Evolutionary conservation across 2,329 filamentous ascomycete genomes (phyloP), one percentile per base, ranked within the genome.

Genomic region (Fusarium nanum): DNA sequence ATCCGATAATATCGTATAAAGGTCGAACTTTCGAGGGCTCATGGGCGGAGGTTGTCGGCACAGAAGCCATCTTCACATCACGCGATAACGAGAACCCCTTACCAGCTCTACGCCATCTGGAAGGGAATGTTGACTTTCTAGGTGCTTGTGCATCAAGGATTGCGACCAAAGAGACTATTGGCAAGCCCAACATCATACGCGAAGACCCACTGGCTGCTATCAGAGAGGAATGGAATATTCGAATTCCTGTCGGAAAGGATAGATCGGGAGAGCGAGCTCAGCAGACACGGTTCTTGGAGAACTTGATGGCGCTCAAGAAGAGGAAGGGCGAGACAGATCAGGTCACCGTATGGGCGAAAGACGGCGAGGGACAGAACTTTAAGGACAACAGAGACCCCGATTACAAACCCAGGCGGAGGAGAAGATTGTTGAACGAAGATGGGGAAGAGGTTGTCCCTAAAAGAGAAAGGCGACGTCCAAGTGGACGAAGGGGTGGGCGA

Each of bases 31-130:
- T 94, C 77, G 89, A 89, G 68, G 95, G 93, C 70, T 83, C 88
- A 47, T 98, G 95, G 95, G 87, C 89, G 13, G 89, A 92, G 66
- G 91, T 93, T 64, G 88, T 97, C 45, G 95, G 95, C 37, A 97
- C 94, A 0, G 93, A 97, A 72, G 83, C 94, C 69, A 87, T 97
- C 44, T 91, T 98, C 74, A 86, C 85, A 2, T 80, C 80, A 18
- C 86, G 84, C 54, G 73, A 80, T 41, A 57, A 83, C 88, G 59
- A 90, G 88, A 73, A 77, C 13, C 77, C 77, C 11, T 77, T 86
- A 4, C 85, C 86, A 6, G 78, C 79, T 11, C 77, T 87, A 41
- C 86, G 84, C n/a, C 81, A 83, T 25, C 84, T 88, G 27, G 82
- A 81, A 32, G 83, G 86, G 23, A 85, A 87, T 25, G 89, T 93